Conservation (phyloP, 192 early-diverging fungal species). For the Funneliformis mosseae region DNA sequence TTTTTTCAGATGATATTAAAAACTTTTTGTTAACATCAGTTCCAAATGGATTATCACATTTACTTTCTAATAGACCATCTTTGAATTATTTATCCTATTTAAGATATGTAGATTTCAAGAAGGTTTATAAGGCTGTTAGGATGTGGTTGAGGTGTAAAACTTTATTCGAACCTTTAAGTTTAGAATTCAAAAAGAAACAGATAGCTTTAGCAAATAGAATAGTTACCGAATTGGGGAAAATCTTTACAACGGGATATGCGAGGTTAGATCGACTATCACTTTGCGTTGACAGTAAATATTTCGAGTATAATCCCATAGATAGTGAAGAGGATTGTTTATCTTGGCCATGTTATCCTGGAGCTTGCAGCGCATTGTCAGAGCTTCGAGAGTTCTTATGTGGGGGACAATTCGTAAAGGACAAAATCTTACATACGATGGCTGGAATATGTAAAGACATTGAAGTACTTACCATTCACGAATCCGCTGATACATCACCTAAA, state of each 20-base stretch:
- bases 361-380: background rate
- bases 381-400: slow-evolving; percentile 19
- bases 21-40: background rate
- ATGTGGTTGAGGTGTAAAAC: slow-evolving; percentile 4
- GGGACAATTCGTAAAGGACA: slow-evolving; percentile 4
- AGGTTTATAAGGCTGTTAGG: slow-evolving; percentile 12
- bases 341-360: slow-evolving; percentile 22
- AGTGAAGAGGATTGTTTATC: background rate
- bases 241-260: background rate
- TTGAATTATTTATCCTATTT: slow-evolving; percentile 9
- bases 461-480: background rate
- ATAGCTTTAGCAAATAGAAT: background rate
- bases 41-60: background rate
- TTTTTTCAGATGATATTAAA: slow-evolving; percentile 9
- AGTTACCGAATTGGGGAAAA: background rate
- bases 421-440: background rate
- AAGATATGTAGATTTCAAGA: slow-evolving; percentile 18
- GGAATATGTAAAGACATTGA: slow-evolving; percentile 12
- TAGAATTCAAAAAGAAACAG: background rate
- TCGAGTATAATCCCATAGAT: background rate
- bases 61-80: background rate
- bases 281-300: background rate
- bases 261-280: background rate
- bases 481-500: background rate
- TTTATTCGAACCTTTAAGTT: background rate